Evolutionary conservation across 1,139 yeast species (phyloP).

Genomic region (Candida anutae): DNA sequence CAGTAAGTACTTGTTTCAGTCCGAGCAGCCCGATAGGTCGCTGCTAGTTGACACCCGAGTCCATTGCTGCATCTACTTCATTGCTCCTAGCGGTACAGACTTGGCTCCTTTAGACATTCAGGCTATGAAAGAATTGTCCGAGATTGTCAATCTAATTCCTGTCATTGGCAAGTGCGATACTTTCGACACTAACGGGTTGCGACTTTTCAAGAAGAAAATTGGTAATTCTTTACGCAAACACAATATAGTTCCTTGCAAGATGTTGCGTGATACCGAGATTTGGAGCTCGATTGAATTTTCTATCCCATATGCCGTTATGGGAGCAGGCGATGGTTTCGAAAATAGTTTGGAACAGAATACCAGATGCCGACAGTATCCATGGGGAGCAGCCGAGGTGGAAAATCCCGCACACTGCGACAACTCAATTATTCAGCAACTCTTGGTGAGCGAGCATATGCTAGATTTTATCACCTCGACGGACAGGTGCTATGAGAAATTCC

Average conservation of each 20-base stretch:
- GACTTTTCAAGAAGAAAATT: constrained; percentile 36
- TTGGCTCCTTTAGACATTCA: constrained; percentile 54
- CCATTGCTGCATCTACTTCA: constrained; percentile 71
- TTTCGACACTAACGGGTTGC: constrained; percentile 37
- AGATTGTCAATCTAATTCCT: constrained; percentile 67
- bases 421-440: constrained; percentile 38
- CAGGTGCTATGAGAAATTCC: constrained; percentile 46
- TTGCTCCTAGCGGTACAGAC: constrained; percentile 42
- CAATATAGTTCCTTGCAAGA: constrained; percentile 50
- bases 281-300: constrained; percentile 19
- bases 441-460: constrained; percentile 48
- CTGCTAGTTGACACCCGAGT: constrained; percentile 50
- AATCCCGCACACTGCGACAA: constrained; percentile 64
- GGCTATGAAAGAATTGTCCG: constrained; percentile 59
- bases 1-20: constrained; percentile 12
- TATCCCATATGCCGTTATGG: constrained; percentile 57
- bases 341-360: constrained; percentile 31
- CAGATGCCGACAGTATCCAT: constrained; percentile 59
- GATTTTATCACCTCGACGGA: constrained; percentile 55
- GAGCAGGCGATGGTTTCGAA: constrained; percentile 31
- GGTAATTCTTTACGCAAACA: constrained; percentile 36
- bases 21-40: constrained; percentile 53
- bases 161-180: constrained; percentile 72
- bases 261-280: constrained; percentile 37
- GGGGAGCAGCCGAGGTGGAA: constrained; percentile 74